Evolutionary conservation across 352 stramenopile genomes (phyloP), one percentile per base, ranked within the genome.

Genomic region (Globisporangium perplexum): DNA sequence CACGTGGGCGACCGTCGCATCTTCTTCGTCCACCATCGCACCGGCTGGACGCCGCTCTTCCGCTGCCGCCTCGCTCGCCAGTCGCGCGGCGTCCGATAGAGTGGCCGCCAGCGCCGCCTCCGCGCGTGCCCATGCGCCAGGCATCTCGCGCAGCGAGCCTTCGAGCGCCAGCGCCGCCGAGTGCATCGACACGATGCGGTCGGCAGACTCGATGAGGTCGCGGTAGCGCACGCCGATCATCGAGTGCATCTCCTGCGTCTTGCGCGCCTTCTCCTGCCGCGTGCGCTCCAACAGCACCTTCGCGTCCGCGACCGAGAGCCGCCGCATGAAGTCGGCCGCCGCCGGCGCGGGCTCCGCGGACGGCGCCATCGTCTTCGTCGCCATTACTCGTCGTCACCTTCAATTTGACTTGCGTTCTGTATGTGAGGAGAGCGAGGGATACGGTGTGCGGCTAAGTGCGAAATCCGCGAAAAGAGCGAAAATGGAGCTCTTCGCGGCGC

Each of bases 151-250:
- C 12, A 95, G 66, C 17, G 83, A 86, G 35, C 74, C 68, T 45
- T 92, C 83, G 17, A 95, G 72, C n/a, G 74, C 74, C 54, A 93
- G 60, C 12, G 86, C 83, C 2, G 82, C 80, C 53, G 93, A 90
- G 59, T 96, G 87, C 90, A 97, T 97, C 33, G 73, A 93, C 14
- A 96, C 79, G 46, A 97, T 96, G 60, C 90, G 90, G 67, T 97
- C 90, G 1, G 90, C 90, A 31, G 89, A 96, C 55, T 97, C 88
- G 59, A 97, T 97, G 14, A 97, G 69, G 55, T 97, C 88, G 30
- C 93, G 88, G 47, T 97, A 97, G 5, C 89, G 67, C 38, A 95
- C 92, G 38, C 89, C 82, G 35, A 97, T 96, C 88, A 97, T 97
- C 56, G 88, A 88, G 58, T 96, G 88, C 83, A 97, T 93, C 58